Percentiles rank a stretch among this genome's conserved stretches.
phyloP scores from a whole-genome alignment of 495 filamentous ascomycete species.

The Annulohypoxylon maeteangense region DNA sequence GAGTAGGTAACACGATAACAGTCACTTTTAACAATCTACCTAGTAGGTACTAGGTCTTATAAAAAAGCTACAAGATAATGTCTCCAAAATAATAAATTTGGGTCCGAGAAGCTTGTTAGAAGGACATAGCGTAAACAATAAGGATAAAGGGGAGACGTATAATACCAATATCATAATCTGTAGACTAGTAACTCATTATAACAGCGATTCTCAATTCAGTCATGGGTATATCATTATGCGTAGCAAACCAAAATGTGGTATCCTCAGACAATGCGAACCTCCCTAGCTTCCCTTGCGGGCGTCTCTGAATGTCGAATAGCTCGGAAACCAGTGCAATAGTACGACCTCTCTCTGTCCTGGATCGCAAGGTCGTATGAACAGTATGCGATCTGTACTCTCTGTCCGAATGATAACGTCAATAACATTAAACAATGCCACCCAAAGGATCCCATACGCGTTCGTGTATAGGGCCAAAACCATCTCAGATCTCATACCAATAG shows the following conservation, averaged over 20 bases:
- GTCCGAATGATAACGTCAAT: not conserved
- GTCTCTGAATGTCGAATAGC: slow-evolving; percentile 27
- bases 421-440: not conserved
- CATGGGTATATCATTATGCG: slow-evolving; percentile 39
- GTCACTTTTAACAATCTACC: not conserved
- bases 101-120: not conserved
- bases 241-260: slow-evolving; percentile 35
- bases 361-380: slow-evolving; percentile 12
- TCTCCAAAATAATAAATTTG: not conserved
- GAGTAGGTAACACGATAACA: slow-evolving; percentile 4
- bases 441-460: not conserved
- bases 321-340: slow-evolving; percentile 16
- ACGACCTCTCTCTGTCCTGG: slow-evolving; percentile 3
- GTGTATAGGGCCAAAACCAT: not conserved
- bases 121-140: not conserved
- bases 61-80: not conserved
- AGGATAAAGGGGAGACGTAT: not conserved
- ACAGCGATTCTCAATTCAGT: slow-evolving; percentile 28
- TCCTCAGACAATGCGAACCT: slow-evolving; percentile 30
- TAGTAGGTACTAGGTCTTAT: not conserved
- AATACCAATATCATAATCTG: not conserved
- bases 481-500: slow-evolving; percentile 73
- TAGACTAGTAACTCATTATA: not conserved
- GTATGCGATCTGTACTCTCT: not conserved
- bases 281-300: slow-evolving; percentile 28